These are phyloP conservation scores for Penicillium nordicum DNA, from an alignment of 2,329 filamentous ascomycete species.

Conservation along the genomic window DNA sequence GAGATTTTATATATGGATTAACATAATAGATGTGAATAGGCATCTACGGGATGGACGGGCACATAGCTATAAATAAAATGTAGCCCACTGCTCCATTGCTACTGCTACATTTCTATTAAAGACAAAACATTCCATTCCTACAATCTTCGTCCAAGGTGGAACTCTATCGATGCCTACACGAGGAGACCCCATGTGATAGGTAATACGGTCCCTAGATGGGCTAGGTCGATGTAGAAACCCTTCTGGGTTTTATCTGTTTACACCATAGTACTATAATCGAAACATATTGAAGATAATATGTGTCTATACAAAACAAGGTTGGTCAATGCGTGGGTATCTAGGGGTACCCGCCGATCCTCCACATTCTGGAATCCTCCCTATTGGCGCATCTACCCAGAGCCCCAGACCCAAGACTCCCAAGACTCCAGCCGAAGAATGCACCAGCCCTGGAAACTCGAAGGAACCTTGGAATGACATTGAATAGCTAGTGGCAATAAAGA, in stretches of 20 bases:
- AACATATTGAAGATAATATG: too few species aligned
- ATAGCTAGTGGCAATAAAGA: too few species aligned
- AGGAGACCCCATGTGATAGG: background rate
- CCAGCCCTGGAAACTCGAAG: too few species aligned
- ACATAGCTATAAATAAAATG: background rate
- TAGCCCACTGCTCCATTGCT: background rate
- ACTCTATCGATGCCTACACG: background rate
- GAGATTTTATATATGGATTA: background rate
- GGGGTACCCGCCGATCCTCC: too few species aligned
- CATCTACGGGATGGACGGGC: background rate
- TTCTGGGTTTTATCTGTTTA: background rate
- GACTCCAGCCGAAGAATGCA: too few species aligned
- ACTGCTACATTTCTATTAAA: background rate
- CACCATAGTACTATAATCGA: background rate
- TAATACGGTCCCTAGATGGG: background rate
- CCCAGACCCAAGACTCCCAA: too few species aligned
- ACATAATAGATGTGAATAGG: background rate
- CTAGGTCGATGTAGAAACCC: background rate
- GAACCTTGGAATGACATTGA: too few species aligned
- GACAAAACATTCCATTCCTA: slow-evolving; percentile 5
- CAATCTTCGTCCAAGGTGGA: background rate
- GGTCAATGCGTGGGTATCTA: background rate
- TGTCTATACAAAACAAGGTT: background rate
- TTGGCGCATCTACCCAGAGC: too few species aligned
- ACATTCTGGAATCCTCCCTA: too few species aligned